Evolutionary conservation across 176 grass and related monocot genomes (phyloP).

Genomic region (maize (Zea mays)): DNA sequence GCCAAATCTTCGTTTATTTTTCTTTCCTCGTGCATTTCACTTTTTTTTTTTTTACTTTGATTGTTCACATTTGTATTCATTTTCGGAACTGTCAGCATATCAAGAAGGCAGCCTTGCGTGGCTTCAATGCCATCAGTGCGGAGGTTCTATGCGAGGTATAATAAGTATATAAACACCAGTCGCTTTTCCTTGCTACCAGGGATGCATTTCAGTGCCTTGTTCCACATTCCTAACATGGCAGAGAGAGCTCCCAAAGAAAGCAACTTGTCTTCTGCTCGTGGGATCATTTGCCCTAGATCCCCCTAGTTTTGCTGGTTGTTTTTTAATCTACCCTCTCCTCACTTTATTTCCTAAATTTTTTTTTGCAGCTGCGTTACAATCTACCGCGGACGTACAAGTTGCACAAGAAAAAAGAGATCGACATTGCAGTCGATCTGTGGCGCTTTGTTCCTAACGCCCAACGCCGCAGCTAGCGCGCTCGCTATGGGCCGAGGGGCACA

Average conservation of each 20-base stretch:
- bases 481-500: too few species aligned
- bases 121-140: constrained; percentile 47
- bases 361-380: constrained; percentile 71
- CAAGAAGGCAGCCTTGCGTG: constrained; percentile 64
- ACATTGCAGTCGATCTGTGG: constrained; percentile 83
- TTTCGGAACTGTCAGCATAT: constrained; percentile 51
- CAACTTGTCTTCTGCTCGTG: too few species aligned
- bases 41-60: background rate
- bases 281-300: too few species aligned
- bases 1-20: background rate
- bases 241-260: too few species aligned
- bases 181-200: background rate
- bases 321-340: too few species aligned
- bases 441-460: constrained; percentile 59
- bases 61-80: constrained; percentile 3
- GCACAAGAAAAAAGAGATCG: constrained; percentile 79
- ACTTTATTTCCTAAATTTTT: too few species aligned
- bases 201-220: background rate
- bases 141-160: constrained; percentile 89
- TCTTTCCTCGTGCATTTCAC: background rate
- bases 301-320: too few species aligned
- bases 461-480: background rate
- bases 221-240: background rate
- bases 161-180: constrained; percentile 29
- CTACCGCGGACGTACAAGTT: constrained; percentile 75